Conservation (phyloP, 2,329 filamentous ascomycete species). For the Claviceps cyperi region DNA sequence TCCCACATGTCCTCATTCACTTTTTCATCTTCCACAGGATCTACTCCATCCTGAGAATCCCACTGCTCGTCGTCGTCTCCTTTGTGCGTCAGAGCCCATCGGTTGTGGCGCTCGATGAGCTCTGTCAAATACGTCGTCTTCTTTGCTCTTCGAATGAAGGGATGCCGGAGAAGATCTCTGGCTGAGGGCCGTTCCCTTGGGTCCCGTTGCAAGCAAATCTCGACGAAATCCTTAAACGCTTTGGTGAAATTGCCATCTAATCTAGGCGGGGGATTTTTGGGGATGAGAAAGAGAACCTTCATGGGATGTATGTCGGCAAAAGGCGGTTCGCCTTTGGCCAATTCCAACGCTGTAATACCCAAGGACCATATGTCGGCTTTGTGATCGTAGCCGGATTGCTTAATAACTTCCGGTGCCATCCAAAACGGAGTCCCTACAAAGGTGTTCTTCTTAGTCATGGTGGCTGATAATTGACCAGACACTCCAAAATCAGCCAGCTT, state of each 20-base stretch:
- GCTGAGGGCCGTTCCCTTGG: slow-evolving; percentile 79
- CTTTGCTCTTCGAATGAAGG: slow-evolving; percentile 82
- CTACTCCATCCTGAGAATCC: slow-evolving; percentile 41
- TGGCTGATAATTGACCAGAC: slow-evolving; percentile 87
- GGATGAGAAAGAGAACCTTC: slow-evolving; percentile 94
- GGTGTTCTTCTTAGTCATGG: slow-evolving; percentile 99
- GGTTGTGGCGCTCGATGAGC: slow-evolving; percentile 77
- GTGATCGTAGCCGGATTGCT: slow-evolving; percentile 94
- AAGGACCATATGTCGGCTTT: slow-evolving; percentile 97
- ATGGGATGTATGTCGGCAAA: slow-evolving; percentile 96
- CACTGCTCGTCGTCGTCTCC: slow-evolving; percentile 48
- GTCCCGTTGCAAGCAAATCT: slow-evolving; percentile 74
- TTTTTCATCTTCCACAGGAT: slow-evolving; percentile 37
- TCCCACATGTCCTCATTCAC: slow-evolving; percentile 88
- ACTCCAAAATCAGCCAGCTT: slow-evolving; percentile 97
- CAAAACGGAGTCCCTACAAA: slow-evolving; percentile 98
- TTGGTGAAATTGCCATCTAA: slow-evolving; percentile 72
- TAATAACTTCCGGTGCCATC: slow-evolving; percentile 99
- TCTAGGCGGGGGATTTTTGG: slow-evolving; percentile 77
- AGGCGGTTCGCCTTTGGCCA: slow-evolving; percentile 83
- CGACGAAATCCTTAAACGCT: slow-evolving; percentile 71
- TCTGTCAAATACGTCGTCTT: slow-evolving; percentile 95
- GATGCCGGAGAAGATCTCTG: slow-evolving; percentile 73
- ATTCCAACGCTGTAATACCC: slow-evolving; percentile 82
- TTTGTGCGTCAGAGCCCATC: slow-evolving; percentile 74